Conservation (phyloP, 106 monocot genomes). For the Gastrodia elata region DNA sequence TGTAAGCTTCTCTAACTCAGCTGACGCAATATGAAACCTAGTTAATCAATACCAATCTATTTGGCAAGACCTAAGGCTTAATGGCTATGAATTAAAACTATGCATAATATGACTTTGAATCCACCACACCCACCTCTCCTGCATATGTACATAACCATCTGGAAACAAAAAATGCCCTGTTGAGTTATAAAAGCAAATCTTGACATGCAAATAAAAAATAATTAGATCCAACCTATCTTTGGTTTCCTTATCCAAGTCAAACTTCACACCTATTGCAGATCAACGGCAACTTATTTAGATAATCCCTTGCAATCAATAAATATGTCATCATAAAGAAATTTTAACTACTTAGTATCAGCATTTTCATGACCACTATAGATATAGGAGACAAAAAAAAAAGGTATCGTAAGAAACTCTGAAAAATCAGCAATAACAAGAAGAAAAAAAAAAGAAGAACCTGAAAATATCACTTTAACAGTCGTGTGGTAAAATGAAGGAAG, state of each 20-base stretch:
- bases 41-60: neutral
- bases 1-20: too few species aligned
- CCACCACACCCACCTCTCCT: neutral
- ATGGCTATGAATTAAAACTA: neutral
- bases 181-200: neutral
- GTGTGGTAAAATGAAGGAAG: neutral
- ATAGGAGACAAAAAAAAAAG: neutral
- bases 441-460: too few species aligned
- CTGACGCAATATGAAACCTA: neutral
- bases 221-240: neutral
- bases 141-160: neutral
- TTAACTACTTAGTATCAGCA: neutral
- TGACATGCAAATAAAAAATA: neutral
- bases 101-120: neutral
- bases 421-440: neutral
- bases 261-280: neutral
- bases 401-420: neutral
- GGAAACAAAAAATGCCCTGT: neutral
- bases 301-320: neutral
- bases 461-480: too few species aligned
- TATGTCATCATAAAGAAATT: neutral
- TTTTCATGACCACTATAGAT: neutral
- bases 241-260: neutral
- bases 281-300: neutral
- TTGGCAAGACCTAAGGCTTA: neutral